A percentile compares a stretch with the other conserved stretches of the same genome.
Conservation (phyloP, 495 filamentous ascomycete species). For the Trichoderma asperelloides region DNA sequence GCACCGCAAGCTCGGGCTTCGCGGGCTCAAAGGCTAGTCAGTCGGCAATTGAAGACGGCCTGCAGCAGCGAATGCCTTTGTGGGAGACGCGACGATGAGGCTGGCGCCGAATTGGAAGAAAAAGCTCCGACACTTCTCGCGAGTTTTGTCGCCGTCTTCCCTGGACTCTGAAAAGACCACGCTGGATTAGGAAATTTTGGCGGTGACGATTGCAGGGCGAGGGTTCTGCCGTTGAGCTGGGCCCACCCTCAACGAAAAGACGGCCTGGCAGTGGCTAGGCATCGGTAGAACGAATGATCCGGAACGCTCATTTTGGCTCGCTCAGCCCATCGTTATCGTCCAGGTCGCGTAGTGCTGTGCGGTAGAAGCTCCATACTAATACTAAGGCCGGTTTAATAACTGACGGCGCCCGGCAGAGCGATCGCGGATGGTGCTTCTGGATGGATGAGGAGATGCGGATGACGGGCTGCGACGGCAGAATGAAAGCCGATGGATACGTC, state of each 20-base stretch:
- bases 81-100: not conserved
- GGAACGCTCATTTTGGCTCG: not conserved
- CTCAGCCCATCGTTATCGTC: too few relatives aligned
- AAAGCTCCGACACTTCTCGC: not conserved
- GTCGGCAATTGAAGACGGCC: not conserved
- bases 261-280: not conserved
- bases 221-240: conserved; percentile 4
- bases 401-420: not conserved
- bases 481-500: not conserved
- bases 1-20: not conserved
- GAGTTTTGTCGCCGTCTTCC: not conserved
- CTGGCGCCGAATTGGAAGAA: not conserved
- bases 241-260: not conserved
- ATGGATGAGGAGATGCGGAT: not conserved
- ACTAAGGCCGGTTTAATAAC: too few relatives aligned
- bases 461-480: not conserved
- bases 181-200: conserved; percentile 3
- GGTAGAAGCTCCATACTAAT: too few relatives aligned
- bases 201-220: not conserved
- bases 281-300: conserved; percentile 4
- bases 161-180: not conserved
- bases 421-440: not conserved
- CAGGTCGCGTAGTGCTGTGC: too few relatives aligned
- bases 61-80: not conserved
- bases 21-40: not conserved